Conservation (phyloP, 1,284 basidiomycete genomes). For the Irpex sp. region DNA sequence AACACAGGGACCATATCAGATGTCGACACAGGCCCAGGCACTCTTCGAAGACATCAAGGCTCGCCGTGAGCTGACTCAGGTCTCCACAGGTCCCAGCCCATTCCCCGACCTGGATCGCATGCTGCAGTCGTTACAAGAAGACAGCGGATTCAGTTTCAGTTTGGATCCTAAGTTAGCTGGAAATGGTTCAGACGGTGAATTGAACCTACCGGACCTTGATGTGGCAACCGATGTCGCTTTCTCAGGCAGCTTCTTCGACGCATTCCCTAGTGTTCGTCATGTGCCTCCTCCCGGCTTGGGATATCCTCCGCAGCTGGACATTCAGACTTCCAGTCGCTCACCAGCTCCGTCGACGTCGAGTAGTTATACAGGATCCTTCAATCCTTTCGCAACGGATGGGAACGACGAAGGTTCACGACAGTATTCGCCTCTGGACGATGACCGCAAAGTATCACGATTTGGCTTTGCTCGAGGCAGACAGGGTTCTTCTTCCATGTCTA, state of each 20-base stretch:
- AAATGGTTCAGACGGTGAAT: conserved; percentile 39
- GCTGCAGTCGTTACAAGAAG: conserved; percentile 58
- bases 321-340: conserved; percentile 47
- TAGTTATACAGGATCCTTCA: conserved; percentile 70
- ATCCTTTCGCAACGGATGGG: conserved; percentile 67
- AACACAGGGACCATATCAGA: conserved; percentile 74
- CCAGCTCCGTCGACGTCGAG: conserved; percentile 37
- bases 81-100: conserved; percentile 57
- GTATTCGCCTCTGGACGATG: conserved; percentile 54
- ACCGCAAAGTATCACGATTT: conserved; percentile 77
- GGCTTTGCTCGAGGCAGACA: conserved; percentile 78
- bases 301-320: conserved; percentile 45
- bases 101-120: conserved; percentile 89
- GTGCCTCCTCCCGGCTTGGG: conserved; percentile 48
- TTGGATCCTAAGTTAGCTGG: conserved; percentile 71
- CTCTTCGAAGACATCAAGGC: conserved; percentile 81
- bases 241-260: conserved; percentile 57
- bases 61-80: conserved; percentile 58
- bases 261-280: conserved; percentile 57
- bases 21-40: conserved; percentile 81
- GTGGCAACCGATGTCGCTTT: conserved; percentile 51
- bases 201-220: conserved; percentile 51
- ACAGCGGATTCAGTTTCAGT: conserved; percentile 74
- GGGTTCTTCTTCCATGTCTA: conserved; percentile 40
- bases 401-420: conserved; percentile 35